Conservation (phyloP, 305 asterid species). For the Ajuga reptans region DNA sequence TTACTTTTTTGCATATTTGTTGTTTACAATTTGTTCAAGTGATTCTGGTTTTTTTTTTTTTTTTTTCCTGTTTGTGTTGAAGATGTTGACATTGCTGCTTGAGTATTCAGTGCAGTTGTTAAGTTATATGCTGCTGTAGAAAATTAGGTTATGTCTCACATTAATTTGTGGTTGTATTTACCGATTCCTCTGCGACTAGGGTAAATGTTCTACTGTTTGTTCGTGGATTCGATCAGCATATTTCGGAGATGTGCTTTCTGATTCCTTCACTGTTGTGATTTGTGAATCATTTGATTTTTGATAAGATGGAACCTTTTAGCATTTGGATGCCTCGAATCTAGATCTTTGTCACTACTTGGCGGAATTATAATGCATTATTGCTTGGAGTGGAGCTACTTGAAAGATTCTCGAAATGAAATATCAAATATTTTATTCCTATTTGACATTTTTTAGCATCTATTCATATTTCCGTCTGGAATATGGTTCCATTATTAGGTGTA, state of each 20-base stretch:
- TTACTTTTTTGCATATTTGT: no score
- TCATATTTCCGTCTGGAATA: not conserved
- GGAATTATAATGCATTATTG: not conserved
- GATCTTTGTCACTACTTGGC: not conserved
- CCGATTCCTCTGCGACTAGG: not conserved
- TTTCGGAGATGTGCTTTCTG: not conserved
- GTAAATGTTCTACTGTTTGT: not conserved
- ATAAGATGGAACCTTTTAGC: not conserved
- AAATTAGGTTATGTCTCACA: not conserved
- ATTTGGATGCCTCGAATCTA: not conserved
- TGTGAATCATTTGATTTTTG: not conserved
- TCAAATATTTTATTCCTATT: not conserved
- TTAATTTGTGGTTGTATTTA: not conserved
- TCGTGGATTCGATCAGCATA: not conserved
- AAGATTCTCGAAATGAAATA: not conserved
- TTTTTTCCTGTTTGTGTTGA: not conserved
- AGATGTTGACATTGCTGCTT: not conserved
- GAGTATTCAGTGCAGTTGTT: not conserved
- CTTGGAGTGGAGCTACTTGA: not conserved
- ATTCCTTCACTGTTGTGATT: not conserved
- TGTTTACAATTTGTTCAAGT: not conserved
- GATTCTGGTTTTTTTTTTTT: no score
- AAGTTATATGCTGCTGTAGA: not conserved
- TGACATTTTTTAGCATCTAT: not conserved
- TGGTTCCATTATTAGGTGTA: not conserved